Conservation (phyloP, 352 stramenopile genomes). For the Phytophthora crassamura region DNA sequence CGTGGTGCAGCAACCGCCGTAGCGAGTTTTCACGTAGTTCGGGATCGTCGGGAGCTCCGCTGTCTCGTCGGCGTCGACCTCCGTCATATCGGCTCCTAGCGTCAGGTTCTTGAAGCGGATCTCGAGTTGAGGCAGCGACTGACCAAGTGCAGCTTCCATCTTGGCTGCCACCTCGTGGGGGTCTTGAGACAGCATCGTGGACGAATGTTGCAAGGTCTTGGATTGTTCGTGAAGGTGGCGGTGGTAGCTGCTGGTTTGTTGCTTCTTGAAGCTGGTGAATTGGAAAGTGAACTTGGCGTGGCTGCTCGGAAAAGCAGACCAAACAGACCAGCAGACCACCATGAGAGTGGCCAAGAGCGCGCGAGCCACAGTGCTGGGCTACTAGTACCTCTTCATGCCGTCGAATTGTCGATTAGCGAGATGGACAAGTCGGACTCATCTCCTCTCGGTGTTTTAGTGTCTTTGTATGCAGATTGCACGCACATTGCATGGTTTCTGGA, state of each 20-base stretch:
- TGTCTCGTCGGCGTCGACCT: conserved; percentile 18
- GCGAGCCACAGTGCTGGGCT: neutral
- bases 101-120: conserved; percentile 39
- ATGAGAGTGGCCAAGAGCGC: neutral
- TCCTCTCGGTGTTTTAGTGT: too few relatives aligned
- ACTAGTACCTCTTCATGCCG: neutral
- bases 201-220: neutral
- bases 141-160: conserved; percentile 18
- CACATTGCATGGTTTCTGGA: too few relatives aligned
- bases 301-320: neutral
- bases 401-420: conserved; percentile 20
- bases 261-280: conserved; percentile 2
- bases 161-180: conserved; percentile 12
- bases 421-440: too few relatives aligned
- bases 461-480: too few relatives aligned
- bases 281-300: conserved; percentile 9
- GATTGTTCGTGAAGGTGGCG: neutral
- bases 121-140: conserved; percentile 18
- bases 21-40: conserved; percentile 31
- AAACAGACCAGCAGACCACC: too few relatives aligned
- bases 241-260: too few relatives aligned
- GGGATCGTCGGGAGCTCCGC: conserved; percentile 34
- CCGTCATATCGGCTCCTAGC: conserved; percentile 26
- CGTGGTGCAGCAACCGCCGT: conserved; percentile 24
- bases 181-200: too few relatives aligned